Conservation (phyloP, 1,139 yeast species). For the Yamadazyma buinensis region DNA sequence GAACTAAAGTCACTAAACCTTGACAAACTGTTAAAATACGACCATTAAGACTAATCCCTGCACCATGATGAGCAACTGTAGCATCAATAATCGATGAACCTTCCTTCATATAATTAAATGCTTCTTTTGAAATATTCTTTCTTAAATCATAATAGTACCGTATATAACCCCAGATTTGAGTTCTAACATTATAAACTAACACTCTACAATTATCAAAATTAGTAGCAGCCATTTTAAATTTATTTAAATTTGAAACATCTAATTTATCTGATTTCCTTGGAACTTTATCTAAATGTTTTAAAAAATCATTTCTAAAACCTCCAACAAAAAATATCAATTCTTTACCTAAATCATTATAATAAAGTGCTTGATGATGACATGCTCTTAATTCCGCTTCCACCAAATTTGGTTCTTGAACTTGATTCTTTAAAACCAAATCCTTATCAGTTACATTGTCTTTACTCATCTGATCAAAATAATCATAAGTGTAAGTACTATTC, state of each 20-base stretch:
- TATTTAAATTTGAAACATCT: conserved; percentile 34
- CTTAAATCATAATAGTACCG: conserved; percentile 32
- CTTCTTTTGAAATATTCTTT: conserved; percentile 20
- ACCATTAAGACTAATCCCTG: conserved; percentile 32
- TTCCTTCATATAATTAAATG: conserved; percentile 20
- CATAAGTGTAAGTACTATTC: conserved; percentile 32
- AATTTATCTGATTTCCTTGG: conserved; percentile 28
- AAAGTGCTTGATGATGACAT: conserved; percentile 41
- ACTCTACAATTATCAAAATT: conserved; percentile 31
- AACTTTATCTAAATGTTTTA: conserved; percentile 31
- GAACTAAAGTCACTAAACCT: conserved; percentile 31
- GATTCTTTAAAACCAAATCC: conserved; percentile 22
- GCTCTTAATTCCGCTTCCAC: conserved; percentile 42
- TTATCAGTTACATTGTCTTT: conserved; percentile 6
- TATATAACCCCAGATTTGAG: conserved; percentile 43
- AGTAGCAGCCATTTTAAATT: conserved; percentile 26
- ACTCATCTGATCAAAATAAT: conserved; percentile 34
- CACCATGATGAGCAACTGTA: conserved; percentile 29
- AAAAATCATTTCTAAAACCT: conserved; percentile 36
- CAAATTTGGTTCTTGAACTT: conserved; percentile 24
- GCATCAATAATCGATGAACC: conserved; percentile 27
- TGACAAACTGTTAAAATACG: conserved; percentile 37
- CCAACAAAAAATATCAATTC: conserved; percentile 41
- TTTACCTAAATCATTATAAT: conserved; percentile 31
- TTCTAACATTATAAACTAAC: conserved; percentile 35